Evolutionary conservation across 179 eudicot species (phyloP), one percentile per base, ranked within the genome.

Genomic region (Beta macrorhiza): DNA sequence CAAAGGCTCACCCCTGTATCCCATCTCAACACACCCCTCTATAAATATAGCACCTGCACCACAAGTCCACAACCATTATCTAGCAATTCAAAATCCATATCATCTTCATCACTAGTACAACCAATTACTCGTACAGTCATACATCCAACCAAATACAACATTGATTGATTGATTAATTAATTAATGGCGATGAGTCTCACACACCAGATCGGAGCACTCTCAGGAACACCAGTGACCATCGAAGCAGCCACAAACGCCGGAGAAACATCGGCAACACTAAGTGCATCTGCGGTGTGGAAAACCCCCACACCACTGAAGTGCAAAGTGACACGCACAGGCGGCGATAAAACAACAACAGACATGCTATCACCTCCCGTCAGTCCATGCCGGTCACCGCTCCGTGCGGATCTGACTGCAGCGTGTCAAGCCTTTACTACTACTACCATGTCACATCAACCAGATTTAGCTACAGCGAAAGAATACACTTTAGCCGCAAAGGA

Each of bases 181-280:
- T 37, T 62, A 49, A 92, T 92, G 96, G 93, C 93, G 72, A 85
- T 93, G 93, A 89, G 88, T 52, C 75, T 93, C 11, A 72, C 92
- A 0, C 90, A 87, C 63, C 92, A 90, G 80, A 87, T 93, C 76
- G 93, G 92, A 22, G 90, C 91, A 2, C 72, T 93, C 15, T 86
- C 95, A 14, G 93, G 93, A 11, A 62, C 90, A n/a, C 85, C 90
- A 55, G 37, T 90, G 2, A 17, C 85, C 5, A 52, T 82, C 0
- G 89, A 86, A 4, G 5, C 83, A 25, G 12, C 82, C 49, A 53
- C 82, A 59, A 76, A 4, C 59, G 0, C 63, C 80, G 14, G 20
- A 17, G 68, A 57, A 0, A 16, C 80, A 6, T 2, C 29, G 0
- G 51, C 82, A 19, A 13, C 80, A 12, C 58, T 88, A 22, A 84